Evolutionary conservation across 2,329 filamentous ascomycete species (phyloP).

Genomic region (Aureobasidium sp.): DNA sequence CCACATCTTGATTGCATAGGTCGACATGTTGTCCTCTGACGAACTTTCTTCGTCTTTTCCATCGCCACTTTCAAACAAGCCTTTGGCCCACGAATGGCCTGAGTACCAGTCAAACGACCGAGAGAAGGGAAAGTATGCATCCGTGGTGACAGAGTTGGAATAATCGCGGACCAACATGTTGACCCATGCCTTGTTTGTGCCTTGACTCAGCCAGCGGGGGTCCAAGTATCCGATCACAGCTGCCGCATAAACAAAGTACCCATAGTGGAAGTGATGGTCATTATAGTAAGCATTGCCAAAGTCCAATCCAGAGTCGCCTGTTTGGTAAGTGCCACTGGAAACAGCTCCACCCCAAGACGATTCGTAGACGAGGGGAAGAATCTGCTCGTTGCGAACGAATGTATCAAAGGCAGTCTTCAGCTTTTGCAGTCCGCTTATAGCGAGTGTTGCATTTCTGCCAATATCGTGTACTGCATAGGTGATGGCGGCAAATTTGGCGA

Average conservation of each 20-base stretch:
- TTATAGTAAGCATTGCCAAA: conserved; percentile 88
- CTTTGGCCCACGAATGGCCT: conserved; percentile 65
- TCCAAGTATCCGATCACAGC: conserved; percentile 76
- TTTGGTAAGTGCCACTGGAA: conserved; percentile 68
- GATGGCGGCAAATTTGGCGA: conserved; percentile 36
- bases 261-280: conserved; percentile 57
- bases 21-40: conserved; percentile 81
- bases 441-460: conserved; percentile 45
- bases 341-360: conserved; percentile 69
- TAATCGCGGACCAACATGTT: conserved; percentile 76
- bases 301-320: conserved; percentile 62
- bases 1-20: conserved; percentile 92
- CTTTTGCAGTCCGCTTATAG: conserved; percentile 41
- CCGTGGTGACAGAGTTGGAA: conserved; percentile 63
- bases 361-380: conserved; percentile 47
- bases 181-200: conserved; percentile 66
- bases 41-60: conserved; percentile 83
- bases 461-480: conserved; percentile 43
- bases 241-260: conserved; percentile 82
- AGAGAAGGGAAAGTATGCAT: conserved; percentile 71
- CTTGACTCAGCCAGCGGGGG: conserved; percentile 54
- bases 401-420: conserved; percentile 38
- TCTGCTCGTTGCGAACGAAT: conserved; percentile 38
- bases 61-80: conserved; percentile 59
- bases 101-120: conserved; percentile 90